Evolutionary conservation across 1,284 basidiomycete genomes (phyloP).

Genomic region (Malassezia brasiliensis): DNA sequence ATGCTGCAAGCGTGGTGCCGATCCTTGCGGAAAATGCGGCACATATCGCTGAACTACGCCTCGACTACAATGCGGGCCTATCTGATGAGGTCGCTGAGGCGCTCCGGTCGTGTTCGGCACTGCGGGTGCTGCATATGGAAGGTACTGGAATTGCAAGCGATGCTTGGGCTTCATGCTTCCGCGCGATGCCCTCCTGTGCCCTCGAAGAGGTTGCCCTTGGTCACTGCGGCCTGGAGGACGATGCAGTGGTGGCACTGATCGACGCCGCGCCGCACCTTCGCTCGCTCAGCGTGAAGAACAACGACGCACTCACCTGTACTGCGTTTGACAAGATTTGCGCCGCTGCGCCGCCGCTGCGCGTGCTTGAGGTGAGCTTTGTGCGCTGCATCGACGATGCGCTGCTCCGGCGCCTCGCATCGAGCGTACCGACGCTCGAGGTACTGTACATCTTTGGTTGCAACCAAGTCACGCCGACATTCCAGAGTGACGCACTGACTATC

Average conservation of each 20-base stretch:
- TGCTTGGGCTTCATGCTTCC: constrained; percentile 2
- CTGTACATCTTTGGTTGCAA: constrained; percentile 48
- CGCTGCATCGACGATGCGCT: constrained; percentile 72
- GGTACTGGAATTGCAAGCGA: constrained; percentile 8
- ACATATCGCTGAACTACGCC: constrained; percentile 54
- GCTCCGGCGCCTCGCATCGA: constrained; percentile 58
- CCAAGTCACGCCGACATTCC: constrained; percentile 4
- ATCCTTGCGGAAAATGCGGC: constrained; percentile 56
- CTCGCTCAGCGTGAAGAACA: constrained; percentile 56
- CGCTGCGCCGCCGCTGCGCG: constrained; percentile 51
- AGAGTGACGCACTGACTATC: constrained; percentile 25
- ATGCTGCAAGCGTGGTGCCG: constrained; percentile 57
- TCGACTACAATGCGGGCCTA: constrained; percentile 59
- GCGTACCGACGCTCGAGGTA: constrained; percentile 26
- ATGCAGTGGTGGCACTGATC: constrained; percentile 57
- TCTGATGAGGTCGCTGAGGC: constrained; percentile 57
- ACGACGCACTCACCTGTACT: constrained; percentile 56
- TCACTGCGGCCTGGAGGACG: constrained; percentile 52
- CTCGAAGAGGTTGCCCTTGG: constrained; percentile 39
- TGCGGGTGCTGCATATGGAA: constrained; percentile 54
- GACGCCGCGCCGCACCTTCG: constrained; percentile 47
- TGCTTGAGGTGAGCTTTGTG: constrained; percentile 78
- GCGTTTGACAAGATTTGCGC: constrained; percentile 53
- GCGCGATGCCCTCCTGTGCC: constrained; percentile 26
- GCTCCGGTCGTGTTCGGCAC: constrained; percentile 55